Evolutionary conservation across 2,329 filamentous ascomycete genomes (phyloP), one percentile per base, ranked within the genome.

Genomic region (Rutstroemia sp.): DNA sequence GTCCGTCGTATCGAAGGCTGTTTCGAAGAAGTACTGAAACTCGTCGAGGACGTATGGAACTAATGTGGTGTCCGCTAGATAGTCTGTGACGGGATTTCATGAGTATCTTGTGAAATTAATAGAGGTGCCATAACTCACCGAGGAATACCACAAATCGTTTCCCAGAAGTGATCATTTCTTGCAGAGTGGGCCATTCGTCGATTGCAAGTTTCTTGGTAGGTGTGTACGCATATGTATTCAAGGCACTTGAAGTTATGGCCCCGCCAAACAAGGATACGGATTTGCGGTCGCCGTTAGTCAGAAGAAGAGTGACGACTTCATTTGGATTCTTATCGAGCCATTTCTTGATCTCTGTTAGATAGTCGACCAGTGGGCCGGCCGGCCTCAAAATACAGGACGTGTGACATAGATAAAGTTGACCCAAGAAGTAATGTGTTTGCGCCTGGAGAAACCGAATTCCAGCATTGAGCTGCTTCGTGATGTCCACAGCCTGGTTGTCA

Each of bases 131-230:
- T 16, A 25, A 34, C 71, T 50, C 73, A 73, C 86, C 85, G 69
- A 92, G 82, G 61, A 91, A 92, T 23, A 86, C 81, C 48, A 92
- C 71, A 1, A 92, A 74, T 16, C 87, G 78, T 8, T 79, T 87
- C 48, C 78, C 77, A 39, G 75, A 74, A 23, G 78, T 72, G 62
- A 92, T 87, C 58, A 92, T 71, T 18, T 78, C 69, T 63, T 83
- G 77, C 14, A 92, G 74, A 0, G 87, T 91, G 70, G 88, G 88
- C 88, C 90, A 77, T 63, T 78, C 78, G 51, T 79, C 65, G 37
- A 77, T 64, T n/a, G 67, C 64, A 44, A 79, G 53, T n/a, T 63
- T 58, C 45, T 55, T 60, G 0, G 58, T 46, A n/a, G 67, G 68
- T 30, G 62, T 62, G 53, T 65, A 69, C 5, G 66, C 66, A 44